phyloP scores from a whole-genome alignment of 108 stramenopile genomes.

The Hondaea fermentalgiana region DNA sequence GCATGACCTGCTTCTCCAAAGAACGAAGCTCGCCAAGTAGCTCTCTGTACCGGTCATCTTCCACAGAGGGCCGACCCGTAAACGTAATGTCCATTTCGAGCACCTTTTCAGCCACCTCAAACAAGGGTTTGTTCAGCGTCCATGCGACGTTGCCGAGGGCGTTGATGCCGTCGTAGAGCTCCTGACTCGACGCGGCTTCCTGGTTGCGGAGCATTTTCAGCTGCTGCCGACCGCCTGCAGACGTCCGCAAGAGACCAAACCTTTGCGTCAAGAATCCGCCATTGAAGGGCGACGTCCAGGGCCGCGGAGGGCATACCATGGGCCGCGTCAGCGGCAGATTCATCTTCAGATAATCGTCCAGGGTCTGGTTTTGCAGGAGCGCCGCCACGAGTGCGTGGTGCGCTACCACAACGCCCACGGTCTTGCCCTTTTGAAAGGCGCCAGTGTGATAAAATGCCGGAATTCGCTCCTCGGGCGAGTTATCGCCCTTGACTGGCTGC shows the following conservation, averaged over 20 bases:
- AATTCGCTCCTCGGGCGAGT: neutral
- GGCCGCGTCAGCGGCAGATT: constrained; percentile 58
- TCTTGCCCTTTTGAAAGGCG: too few species aligned
- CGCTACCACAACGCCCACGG: neutral
- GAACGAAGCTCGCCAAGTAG: neutral
- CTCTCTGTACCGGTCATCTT: constrained; percentile 4
- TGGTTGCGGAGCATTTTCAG: constrained; percentile 57
- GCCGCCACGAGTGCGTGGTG: neutral
- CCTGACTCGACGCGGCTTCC: constrained; percentile 42
- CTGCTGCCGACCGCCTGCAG: constrained; percentile 60
- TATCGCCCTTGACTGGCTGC: constrained; percentile 31
- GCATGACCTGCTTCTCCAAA: neutral
- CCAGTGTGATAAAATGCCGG: neutral
- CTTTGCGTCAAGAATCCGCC: constrained; percentile 69
- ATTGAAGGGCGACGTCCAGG: constrained; percentile 60
- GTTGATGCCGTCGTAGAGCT: constrained; percentile 73
- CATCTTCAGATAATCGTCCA: neutral
- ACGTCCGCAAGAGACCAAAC: constrained; percentile 62
- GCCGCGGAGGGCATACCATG: constrained; percentile 79
- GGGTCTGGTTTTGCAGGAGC: neutral
- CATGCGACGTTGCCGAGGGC: constrained; percentile 70
- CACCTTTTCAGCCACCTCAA: constrained; percentile 59
- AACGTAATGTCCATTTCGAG: constrained; percentile 65
- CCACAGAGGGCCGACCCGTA: constrained; percentile 69
- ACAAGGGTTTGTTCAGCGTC: constrained; percentile 69